A percentile compares a stretch with the other conserved stretches of the same genome.
Evolutionary conservation across 2,329 filamentous ascomycete species (phyloP).

Genomic region (Hyphodiscus sp.): DNA sequence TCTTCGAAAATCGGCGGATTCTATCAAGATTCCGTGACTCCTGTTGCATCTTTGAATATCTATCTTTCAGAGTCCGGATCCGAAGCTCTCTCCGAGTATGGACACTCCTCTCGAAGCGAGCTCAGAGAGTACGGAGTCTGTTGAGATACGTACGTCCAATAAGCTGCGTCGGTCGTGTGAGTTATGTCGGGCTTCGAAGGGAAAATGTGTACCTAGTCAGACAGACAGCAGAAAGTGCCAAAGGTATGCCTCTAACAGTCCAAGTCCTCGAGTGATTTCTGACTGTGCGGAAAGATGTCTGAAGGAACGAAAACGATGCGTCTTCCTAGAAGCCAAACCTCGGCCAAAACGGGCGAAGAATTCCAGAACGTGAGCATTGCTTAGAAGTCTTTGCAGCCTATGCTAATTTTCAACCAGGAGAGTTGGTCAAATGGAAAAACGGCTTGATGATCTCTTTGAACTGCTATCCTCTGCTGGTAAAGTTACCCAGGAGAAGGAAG

Average conservation of each 20-base stretch:
- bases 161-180: constrained; percentile 37
- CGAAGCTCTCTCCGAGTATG: background rate
- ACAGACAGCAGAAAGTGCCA: constrained; percentile 42
- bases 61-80: background rate
- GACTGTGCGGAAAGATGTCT: constrained; percentile 29
- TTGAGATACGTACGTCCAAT: background rate
- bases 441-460: constrained; percentile 21
- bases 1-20: background rate
- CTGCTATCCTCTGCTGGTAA: constrained; percentile 6
- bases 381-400: background rate
- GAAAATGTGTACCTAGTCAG: constrained; percentile 44
- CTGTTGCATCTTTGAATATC: background rate
- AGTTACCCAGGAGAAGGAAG: constrained; percentile 10
- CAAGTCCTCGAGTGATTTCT: constrained; percentile 35
- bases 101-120: background rate
- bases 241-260: constrained; percentile 40
- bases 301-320: constrained; percentile 17
- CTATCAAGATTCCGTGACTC: background rate
- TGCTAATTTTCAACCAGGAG: constrained; percentile 15
- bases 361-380: constrained; percentile 35
- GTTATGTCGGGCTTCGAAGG: constrained; percentile 46
- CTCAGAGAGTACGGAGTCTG: background rate
- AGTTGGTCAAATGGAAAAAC: constrained; percentile 31
- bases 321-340: constrained; percentile 44
- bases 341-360: constrained; percentile 42